phyloP scores from a whole-genome alignment of 768 basidiomycete genomes.

The Kwoniella bestiolae region DNA sequence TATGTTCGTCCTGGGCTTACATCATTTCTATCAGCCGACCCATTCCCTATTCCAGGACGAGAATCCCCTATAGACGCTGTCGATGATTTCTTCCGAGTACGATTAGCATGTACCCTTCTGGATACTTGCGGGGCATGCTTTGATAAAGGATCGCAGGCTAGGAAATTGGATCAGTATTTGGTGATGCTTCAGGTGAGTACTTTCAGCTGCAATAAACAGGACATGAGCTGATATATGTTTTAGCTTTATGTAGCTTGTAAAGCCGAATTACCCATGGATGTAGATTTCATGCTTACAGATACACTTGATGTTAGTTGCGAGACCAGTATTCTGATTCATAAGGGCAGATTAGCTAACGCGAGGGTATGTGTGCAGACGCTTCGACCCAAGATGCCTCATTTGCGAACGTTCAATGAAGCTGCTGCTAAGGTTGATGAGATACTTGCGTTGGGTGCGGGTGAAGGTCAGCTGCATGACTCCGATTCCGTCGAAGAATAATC shows the following conservation, averaged over 20 bases:
- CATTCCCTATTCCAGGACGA: conserved; percentile 79
- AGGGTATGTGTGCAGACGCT: conserved; percentile 66
- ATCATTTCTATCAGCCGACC: conserved; percentile 71
- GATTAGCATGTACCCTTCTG: conserved; percentile 86
- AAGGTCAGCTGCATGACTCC: conserved; percentile 39
- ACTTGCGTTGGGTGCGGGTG: conserved; percentile 65
- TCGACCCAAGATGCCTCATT: conserved; percentile 74
- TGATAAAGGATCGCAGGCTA: conserved; percentile 86
- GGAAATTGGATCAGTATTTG: conserved; percentile 90
- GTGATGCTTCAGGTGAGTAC: conserved; percentile 85
- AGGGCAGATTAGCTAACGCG: not conserved
- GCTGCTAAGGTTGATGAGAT: conserved; percentile 88
- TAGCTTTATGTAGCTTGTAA: conserved; percentile 88
- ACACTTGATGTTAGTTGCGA: conserved; percentile 74
- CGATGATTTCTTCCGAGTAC: conserved; percentile 93
- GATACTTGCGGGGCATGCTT: conserved; percentile 99
- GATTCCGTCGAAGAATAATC: not conserved
- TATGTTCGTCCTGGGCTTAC: not conserved
- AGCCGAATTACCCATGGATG: conserved; percentile 88
- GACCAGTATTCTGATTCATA: not conserved
- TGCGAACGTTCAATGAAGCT: conserved; percentile 81
- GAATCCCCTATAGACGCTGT: conserved; percentile 80
- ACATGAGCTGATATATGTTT: not conserved
- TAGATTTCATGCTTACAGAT: conserved; percentile 95
- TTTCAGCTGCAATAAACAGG: not conserved